Evolutionary conservation across 306 rosid species (phyloP).

Genomic region (Castanea mollissima): DNA sequence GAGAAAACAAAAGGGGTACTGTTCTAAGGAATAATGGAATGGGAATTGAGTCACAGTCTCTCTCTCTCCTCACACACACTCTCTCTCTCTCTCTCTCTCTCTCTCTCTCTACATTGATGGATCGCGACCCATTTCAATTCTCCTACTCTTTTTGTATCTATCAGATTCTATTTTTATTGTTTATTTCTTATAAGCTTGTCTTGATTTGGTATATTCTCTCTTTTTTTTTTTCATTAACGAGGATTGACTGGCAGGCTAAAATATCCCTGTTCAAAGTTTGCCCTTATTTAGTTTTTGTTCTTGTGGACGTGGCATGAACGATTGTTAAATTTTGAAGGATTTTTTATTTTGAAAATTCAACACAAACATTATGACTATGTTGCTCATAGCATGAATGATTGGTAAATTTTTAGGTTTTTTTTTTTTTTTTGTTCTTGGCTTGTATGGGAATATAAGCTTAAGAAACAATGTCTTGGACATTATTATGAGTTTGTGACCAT

Average conservation of each 20-base stretch:
- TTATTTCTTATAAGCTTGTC: slow-evolving; percentile 26
- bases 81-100: slow-evolving; percentile 23
- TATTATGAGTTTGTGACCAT: no score
- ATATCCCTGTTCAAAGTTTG: slow-evolving; percentile 40
- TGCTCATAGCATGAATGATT: no score
- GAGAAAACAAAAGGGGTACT: slow-evolving; percentile 61
- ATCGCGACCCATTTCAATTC: slow-evolving; percentile 54
- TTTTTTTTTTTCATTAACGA: slow-evolving; percentile 49
- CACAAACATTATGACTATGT: no score
- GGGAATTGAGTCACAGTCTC: slow-evolving; percentile 33
- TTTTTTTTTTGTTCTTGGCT: no score
- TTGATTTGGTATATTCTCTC: slow-evolving; percentile 54
- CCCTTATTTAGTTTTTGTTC: slow-evolving; percentile 21
- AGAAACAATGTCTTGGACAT: no score
- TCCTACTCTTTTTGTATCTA: slow-evolving; percentile 32
- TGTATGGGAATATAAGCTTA: no score
- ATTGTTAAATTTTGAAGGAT: not conserved
- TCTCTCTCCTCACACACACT: no score
- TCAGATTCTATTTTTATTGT: slow-evolving; percentile 31
- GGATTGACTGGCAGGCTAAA: slow-evolving; percentile 53
- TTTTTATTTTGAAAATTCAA: not conserved
- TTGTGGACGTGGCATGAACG: slow-evolving; percentile 14
- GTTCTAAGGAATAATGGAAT: slow-evolving; percentile 55
- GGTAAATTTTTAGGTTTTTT: not conserved
- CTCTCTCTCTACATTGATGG: slow-evolving; percentile 37